phyloP scores from a whole-genome alignment of 805 yeast species.

The Candida railenensis region DNA sequence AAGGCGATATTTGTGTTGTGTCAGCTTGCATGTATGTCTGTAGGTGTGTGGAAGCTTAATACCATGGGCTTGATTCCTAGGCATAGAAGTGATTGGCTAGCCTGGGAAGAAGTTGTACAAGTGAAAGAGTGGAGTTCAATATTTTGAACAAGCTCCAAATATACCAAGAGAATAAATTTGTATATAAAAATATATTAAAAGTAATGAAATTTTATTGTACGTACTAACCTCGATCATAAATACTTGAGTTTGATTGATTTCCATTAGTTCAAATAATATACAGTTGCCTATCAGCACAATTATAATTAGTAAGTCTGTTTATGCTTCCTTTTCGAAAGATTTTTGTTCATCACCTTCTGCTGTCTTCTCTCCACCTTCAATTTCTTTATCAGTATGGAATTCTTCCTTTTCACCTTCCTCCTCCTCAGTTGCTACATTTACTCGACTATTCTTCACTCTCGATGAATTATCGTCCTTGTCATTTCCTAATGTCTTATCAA shows the following conservation, averaged over 20 bases:
- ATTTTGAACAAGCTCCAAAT: too few relatives aligned
- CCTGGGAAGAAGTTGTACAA: conserved; percentile 62
- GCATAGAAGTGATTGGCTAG: conserved; percentile 85
- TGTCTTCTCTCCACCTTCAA: conserved; percentile 10
- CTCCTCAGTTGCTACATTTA: neutral
- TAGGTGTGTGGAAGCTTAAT: conserved; percentile 84
- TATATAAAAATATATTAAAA: too few relatives aligned
- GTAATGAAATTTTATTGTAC: neutral
- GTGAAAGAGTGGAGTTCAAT: conserved; percentile 13
- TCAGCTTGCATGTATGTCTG: conserved; percentile 55
- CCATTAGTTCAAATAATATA: too few relatives aligned
- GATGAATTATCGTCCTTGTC: conserved; percentile 13
- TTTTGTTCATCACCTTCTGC: conserved; percentile 7
- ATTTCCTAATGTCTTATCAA: conserved; percentile 38
- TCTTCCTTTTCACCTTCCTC: conserved; percentile 2
- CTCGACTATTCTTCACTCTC: conserved; percentile 9
- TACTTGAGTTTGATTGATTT: too few relatives aligned
- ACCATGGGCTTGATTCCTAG: conserved; percentile 91
- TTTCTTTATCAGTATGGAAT: conserved; percentile 2
- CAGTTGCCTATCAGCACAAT: too few relatives aligned
- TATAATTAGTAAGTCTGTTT: neutral
- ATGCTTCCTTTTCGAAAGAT: neutral
- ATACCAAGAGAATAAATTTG: too few relatives aligned
- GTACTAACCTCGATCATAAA: neutral
- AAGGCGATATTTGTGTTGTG: conserved; percentile 31